These are phyloP conservation scores for Cytidiella melzeri DNA, from an alignment of 768 basidiomycete genomes.

Conservation along the genomic window DNA sequence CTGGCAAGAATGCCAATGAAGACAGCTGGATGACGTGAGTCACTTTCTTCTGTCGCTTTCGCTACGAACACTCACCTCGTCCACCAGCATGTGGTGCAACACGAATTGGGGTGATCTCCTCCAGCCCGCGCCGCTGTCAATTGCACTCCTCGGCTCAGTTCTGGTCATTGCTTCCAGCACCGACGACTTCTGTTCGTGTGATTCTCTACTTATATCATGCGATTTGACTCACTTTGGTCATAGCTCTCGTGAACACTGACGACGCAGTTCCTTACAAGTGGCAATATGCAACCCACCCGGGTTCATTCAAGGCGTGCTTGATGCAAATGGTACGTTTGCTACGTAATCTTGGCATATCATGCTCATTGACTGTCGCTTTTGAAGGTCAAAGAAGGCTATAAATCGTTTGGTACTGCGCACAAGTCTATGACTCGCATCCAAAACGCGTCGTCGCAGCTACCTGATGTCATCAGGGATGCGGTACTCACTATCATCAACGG, in stretches of 20 bases:
- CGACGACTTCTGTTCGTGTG: slow-evolving; percentile 2
- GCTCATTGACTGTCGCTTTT: too few species aligned
- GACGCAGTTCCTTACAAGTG: background rate
- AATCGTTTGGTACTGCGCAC: slow-evolving; percentile 9
- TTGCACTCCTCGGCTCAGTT: slow-evolving; percentile 8
- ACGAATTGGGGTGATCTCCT: slow-evolving; percentile 14
- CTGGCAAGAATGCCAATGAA: background rate
- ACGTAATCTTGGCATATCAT: too few species aligned
- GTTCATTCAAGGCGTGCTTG: slow-evolving; percentile 12
- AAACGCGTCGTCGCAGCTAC: slow-evolving; percentile 4
- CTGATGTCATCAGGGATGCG: slow-evolving; percentile 3
- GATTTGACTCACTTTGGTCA: too few species aligned
- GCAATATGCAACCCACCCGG: slow-evolving; percentile 8
- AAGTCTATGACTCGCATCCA: slow-evolving; percentile 7
- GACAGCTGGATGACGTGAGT: background rate
- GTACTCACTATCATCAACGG: background rate
- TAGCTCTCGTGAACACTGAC: background rate
- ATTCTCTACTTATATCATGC: too few species aligned
- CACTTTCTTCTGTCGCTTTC: background rate
- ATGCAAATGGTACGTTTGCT: slow-evolving; percentile 5
- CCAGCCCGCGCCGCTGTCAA: slow-evolving; percentile 10
- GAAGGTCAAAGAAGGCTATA: slow-evolving; percentile 8
- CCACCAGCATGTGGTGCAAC: slow-evolving; percentile 11
- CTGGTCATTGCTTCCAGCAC: slow-evolving; percentile 8
- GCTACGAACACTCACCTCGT: background rate